Percentiles rank a stretch among this genome's conserved stretches.
Conservation (phyloP, 495 filamentous ascomycete species). For the Aspergillus conjunctus region DNA sequence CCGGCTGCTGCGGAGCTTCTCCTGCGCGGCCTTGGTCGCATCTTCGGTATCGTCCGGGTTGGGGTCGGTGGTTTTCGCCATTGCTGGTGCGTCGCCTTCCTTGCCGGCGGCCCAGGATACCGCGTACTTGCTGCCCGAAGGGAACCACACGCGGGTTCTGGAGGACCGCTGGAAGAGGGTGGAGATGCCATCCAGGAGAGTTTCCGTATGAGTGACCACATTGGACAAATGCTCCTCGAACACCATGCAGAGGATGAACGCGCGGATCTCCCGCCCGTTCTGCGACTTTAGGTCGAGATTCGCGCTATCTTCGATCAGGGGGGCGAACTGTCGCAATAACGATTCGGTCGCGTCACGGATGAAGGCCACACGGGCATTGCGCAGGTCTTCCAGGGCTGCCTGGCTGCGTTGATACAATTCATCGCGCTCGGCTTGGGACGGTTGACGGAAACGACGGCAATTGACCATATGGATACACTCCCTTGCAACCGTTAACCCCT, state of each 20-base stretch:
- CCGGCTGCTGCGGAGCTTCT: constrained; percentile 26
- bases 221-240: constrained; percentile 28
- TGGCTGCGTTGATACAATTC: constrained; percentile 16
- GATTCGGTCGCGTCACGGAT: constrained; percentile 21
- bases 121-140: constrained; percentile 21
- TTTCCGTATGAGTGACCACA: constrained; percentile 20
- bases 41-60: constrained; percentile 25
- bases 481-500: constrained; percentile 16
- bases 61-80: constrained; percentile 15
- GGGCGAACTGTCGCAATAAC: constrained; percentile 14
- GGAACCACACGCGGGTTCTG: constrained; percentile 24
- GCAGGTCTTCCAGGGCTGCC: constrained; percentile 16
- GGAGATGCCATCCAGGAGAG: constrained; percentile 17
- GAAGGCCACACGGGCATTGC: constrained; percentile 15
- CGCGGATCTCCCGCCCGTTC: constrained; percentile 5
- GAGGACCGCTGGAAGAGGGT: constrained; percentile 17
- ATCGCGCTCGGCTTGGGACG: constrained; percentile 18
- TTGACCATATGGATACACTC: constrained; percentile 28
- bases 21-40: constrained; percentile 24
- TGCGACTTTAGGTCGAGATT: background rate
- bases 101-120: constrained; percentile 23
- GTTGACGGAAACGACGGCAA: constrained; percentile 17
- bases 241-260: constrained; percentile 27
- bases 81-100: constrained; percentile 22
- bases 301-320: background rate